Base-by-base conservation (phyloP, 768 basidiomycete species). In the Solioccasus polychromus region DNA sequence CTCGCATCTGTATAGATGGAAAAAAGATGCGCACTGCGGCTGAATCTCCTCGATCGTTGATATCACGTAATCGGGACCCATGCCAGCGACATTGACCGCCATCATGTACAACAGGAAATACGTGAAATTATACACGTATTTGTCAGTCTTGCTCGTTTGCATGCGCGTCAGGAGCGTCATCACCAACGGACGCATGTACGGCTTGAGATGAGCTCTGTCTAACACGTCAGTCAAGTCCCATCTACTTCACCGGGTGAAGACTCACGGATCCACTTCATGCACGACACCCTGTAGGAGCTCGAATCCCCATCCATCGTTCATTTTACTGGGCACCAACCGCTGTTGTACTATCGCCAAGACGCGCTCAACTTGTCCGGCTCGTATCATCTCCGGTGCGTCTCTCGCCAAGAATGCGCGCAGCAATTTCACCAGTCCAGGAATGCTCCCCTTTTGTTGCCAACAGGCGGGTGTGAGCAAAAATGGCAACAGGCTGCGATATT, bases 361-460 rank as follows among this genome's bases (percentile, higher is more conserved):
- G 5, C 80, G 77, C 20, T 80, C 77, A 12, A 92, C 69, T 59
- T 95, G 92, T 0, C 84, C 84, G 14, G 77, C 68, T 8, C 71
- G 74, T 24, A 83, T 72, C 76, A 97, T 88, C 52, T 79, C 71
- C 1, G 60, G 57, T 9, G 80, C 77, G 45, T 91, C 93, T 24
- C 86, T 76, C 1, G 75, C 68, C 12, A 99, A 70, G 69, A 90
- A 92, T 7, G 92, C 90, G 41, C 85, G 85, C 42, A 97, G 73
- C 15, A 97, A 72, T 54, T 89, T 83, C 17, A 95, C 92, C 2
- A 99, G 77, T 1, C 93, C 94, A 0, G 96, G 96, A 34, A 99
- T 83, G 60, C 87, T 93, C 10, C 96, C 96, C 57, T 94, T 87
- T 62, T 92, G 90, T 61, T 87, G 83, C 95, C 96, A 99, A 6